Evolutionary conservation across 768 basidiomycete species (phyloP).

Genomic region (Astraeus odoratus): DNA sequence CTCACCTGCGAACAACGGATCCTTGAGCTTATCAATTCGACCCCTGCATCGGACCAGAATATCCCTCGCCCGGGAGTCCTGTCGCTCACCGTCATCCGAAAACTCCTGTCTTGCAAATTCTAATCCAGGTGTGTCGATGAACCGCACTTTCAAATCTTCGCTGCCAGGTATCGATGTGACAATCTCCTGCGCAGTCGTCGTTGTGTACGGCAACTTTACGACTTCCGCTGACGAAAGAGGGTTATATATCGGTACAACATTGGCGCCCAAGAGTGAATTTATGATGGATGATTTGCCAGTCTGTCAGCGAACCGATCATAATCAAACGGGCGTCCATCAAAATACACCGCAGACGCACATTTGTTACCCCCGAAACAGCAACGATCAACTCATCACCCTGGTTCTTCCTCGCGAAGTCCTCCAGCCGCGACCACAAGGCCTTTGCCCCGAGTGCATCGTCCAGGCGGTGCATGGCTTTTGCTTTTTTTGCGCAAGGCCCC

Average conservation of each 20-base stretch:
- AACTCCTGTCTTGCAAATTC: conserved; percentile 35
- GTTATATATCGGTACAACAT: conserved; percentile 50
- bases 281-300: conserved; percentile 81
- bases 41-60: conserved; percentile 76
- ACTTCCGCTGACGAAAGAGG: conserved; percentile 34
- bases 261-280: conserved; percentile 61
- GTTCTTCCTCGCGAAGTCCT: conserved; percentile 41
- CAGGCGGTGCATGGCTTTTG: conserved; percentile 28
- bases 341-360: conserved; percentile 41
- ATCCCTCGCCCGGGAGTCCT: conserved; percentile 45
- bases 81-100: conserved; percentile 25
- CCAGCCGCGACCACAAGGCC: conserved; percentile 43
- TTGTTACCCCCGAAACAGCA: conserved; percentile 79
- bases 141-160: conserved; percentile 35
- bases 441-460: conserved; percentile 61
- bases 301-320: conserved; percentile 30
- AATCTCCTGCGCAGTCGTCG: conserved; percentile 64
- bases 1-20: conserved; percentile 65
- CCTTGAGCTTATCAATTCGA: conserved; percentile 78
- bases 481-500: conserved; percentile 36
- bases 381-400: conserved; percentile 47
- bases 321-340: not conserved
- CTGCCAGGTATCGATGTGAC: conserved; percentile 40
- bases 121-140: conserved; percentile 90
- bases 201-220: conserved; percentile 55